A percentile compares a stretch with the other conserved stretches of the same genome.
These are phyloP conservation scores for Anthracocystis walkeri DNA, from an alignment of 1,284 basidiomycete species.

Conservation along the genomic window DNA sequence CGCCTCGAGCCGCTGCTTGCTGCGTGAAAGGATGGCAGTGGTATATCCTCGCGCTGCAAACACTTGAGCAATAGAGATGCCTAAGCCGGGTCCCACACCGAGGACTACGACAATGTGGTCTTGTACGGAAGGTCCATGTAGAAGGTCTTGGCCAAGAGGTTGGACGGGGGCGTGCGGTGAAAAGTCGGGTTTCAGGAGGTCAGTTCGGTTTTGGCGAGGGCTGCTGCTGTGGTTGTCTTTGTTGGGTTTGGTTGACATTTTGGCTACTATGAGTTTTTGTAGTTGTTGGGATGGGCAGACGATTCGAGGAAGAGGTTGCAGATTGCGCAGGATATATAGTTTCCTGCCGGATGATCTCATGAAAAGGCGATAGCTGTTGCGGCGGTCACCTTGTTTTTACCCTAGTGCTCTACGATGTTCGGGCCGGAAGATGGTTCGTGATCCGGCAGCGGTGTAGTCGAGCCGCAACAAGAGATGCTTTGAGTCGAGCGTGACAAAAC, in stretches of 20 bases:
- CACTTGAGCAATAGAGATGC: constrained; percentile 45
- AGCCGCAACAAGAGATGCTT: no score
- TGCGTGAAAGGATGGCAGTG: constrained; percentile 54
- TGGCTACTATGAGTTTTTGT: neutral
- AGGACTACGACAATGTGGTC: constrained; percentile 56
- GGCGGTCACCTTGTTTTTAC: no score
- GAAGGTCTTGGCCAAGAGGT: constrained; percentile 34
- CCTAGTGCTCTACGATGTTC: no score
- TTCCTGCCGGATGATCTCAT: no score
- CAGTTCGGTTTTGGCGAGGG: constrained; percentile 28
- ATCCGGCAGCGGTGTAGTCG: no score
- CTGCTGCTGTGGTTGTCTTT: constrained; percentile 12
- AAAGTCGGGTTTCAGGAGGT: constrained; percentile 43
- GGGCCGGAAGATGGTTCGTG: no score
- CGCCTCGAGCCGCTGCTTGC: constrained; percentile 36
- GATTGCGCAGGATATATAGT: no score
- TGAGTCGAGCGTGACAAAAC: no score
- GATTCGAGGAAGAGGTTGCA: neutral
- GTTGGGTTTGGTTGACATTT: constrained; percentile 4
- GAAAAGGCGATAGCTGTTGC: no score
- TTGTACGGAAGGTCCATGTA: constrained; percentile 43
- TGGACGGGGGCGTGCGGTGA: constrained; percentile 32
- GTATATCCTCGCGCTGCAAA: constrained; percentile 59
- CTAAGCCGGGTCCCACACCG: constrained; percentile 60
- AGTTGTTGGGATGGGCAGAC: no score